Base-by-base conservation (phyloP, 2,329 filamentous ascomycete species). In the Intubia oerlemansii region DNA sequence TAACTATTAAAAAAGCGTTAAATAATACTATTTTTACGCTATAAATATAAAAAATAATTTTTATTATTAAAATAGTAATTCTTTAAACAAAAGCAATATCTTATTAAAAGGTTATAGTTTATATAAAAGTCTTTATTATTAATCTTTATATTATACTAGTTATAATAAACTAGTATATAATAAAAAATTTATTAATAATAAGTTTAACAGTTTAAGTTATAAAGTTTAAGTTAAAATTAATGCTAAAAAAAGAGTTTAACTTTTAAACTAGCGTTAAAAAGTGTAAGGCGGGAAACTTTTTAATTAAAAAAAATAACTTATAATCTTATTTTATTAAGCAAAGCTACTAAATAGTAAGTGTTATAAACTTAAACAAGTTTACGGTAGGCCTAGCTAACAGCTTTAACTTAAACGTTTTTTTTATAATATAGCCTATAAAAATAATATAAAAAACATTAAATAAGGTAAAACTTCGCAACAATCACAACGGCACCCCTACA, bases 191-290 rank as follows among this genome's bases (percentile, higher is more conserved):
- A 12, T 23, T 13, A 23, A 5, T n/a, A 13, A 5, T 18, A 15
- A n/a, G n/a, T n/a, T n/a, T n/a, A n/a, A n/a, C n/a, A n/a, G n/a
- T n/a, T n/a, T n/a, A n/a, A n/a, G n/a, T 11, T 15, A 15, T 14
- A 27, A 21, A 20, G 16, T 22, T 23, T 20, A 29, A 16, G 8
- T 15, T 29, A 23, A 30, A 27, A 19, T 26, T 27, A 18, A 21
- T 27, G 7, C 25, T 27, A 11, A 17, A 10, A 17, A 17, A 29
- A 25, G 11, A 15, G 22, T 13, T 24, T 30, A 21, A 16, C 10
- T 17, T 30, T 25, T 14, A 13, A 20, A 24, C 14, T 19, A n/a
- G n/a, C n/a, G n/a, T n/a, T n/a, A n/a, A n/a, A n/a, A n/a, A n/a
- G n/a, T n/a, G n/a, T n/a, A n/a, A n/a, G n/a, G n/a, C n/a, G n/a